Base-by-base conservation (phyloP, 2,329 filamentous ascomycete genomes). In the Davidsoniella neocaledoniae region DNA sequence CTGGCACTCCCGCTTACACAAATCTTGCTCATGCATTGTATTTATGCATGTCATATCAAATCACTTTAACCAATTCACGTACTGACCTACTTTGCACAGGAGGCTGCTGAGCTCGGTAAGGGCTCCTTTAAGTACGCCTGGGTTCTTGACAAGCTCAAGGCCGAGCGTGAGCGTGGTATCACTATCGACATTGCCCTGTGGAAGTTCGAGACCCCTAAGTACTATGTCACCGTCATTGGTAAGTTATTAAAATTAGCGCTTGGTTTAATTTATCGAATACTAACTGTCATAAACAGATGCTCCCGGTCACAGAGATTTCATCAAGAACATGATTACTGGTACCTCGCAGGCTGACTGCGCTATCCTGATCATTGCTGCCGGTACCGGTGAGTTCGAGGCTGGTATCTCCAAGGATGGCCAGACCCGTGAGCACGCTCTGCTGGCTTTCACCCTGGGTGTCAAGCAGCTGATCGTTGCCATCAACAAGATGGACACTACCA, bases 321-420 rank as follows among this genome's bases (percentile, higher is more conserved):
- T 98, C 86, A 98, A 98, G 90, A 98, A 96, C 88, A 98, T 98
- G 91, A 98, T 98, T 73, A 96, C 91, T 83, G 91, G 91, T 88
- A 96, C 91, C 68, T 98, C 91, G 72, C 91, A 96, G 84, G 91
- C 91, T 64, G 91, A 98, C 69, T 96, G 91, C 76, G 91, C 91
- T 67, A 86, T 98, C 72, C 88, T 98, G 79, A 96, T 98, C 77
- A 98, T 98, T 74, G 91, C 90, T 65, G 87, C 91, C 67, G 91
- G 91, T 79, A 94, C 87, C 86, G 91, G 91, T 95, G 91, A 98
- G 82, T 98, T 98, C 83, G 91, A 98, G 83, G 91, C 91, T 83
- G 91, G 91, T 96, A 98, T 98, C 85, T 96, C 91, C 83, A 98
- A 98, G 86, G 91, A 96, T 86, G 91, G 91, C 73, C 91, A 98